Evolutionary conservation across 306 rosid genomes (phyloP), one percentile per base, ranked within the genome.

Genomic region (Quercus wislizeni): DNA sequence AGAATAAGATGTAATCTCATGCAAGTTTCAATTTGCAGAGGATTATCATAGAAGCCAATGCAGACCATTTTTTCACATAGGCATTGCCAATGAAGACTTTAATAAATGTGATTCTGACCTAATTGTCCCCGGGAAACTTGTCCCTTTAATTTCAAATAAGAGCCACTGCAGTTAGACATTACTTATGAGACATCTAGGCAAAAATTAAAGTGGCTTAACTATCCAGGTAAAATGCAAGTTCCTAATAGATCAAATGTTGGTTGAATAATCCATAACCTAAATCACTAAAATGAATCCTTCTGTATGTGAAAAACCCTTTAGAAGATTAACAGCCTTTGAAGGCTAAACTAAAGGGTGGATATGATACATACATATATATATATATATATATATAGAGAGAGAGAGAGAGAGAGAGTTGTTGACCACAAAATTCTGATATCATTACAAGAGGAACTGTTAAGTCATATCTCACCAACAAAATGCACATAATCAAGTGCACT

Each of bases 391-490:
- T 0, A 35, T 1, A 57, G 4, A 57, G 63, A 7, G 64, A 7
- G 63, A 57, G 25, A 58, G 21, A 8, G 13, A 13, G 69, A 27
- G 69, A 28, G 69, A 63, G 11, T 15, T 2, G 11, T 35, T 28
- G 51, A 67, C 28, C 35, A 35, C 52, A 35, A 19, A 68, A 30
- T 19, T 64, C 46, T 64, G 70, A 30, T 31, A 30, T 41, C 43
- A 28, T 62, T 62, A 15, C 20, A 63, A 63, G 43, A 63, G 38
- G n/a, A 4, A 2, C 21, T 63, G 33, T 49, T 49, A 11, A 12
- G 54, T 41, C 19, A 59, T 21, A 77, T 69, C 78, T 79, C 74
- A 81, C 67, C 80, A 68, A 79, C 81, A 84, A 79, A 79, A 79
- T 27, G 69, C n/a, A 63, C 35, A 63, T 49, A 49, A 49, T 28